These are phyloP conservation scores for Erythrobasidium hasegawianum DNA, from an alignment of 1,284 basidiomycete genomes.

Conservation along the genomic window DNA sequence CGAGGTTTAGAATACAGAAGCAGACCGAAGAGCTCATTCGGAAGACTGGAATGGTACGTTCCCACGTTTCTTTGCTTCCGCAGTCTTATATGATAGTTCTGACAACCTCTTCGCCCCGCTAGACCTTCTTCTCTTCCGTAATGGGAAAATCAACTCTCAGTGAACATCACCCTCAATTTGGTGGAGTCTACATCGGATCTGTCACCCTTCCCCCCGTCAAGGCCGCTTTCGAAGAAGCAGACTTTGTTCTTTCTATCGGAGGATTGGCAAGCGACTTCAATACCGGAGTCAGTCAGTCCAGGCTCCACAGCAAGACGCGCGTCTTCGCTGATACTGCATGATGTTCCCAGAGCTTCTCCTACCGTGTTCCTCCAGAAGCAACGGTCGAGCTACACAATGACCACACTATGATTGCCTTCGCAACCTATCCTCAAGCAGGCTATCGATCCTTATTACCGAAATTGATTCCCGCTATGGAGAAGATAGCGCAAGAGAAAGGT, in stretches of 20 bases:
- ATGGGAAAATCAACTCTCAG: constrained; percentile 84
- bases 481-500: constrained; percentile 54
- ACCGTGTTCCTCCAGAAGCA: constrained; percentile 41
- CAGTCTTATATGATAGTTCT: not conserved
- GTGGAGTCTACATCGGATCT: constrained; percentile 78
- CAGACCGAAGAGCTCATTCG: constrained; percentile 67
- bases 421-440: constrained; percentile 52
- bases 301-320: not conserved
- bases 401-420: constrained; percentile 61
- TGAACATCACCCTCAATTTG: constrained; percentile 75
- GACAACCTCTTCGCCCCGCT: not conserved
- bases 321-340: not conserved
- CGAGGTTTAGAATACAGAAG: constrained; percentile 68
- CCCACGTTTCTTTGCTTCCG: constrained; percentile 50
- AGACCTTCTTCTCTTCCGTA: constrained; percentile 56
- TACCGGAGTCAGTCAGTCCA: constrained; percentile 58
- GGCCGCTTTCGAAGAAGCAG: constrained; percentile 72
- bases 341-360: constrained; percentile 25
- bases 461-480: constrained; percentile 54
- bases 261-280: constrained; percentile 76
- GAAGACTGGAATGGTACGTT: constrained; percentile 54
- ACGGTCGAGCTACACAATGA: constrained; percentile 73
- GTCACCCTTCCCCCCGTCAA: constrained; percentile 69
- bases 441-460: constrained; percentile 52
- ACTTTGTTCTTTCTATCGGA: constrained; percentile 79